Base-by-base conservation (phyloP, 2,329 filamentous ascomycete genomes). In the Colletotrichum somersetense region DNA sequence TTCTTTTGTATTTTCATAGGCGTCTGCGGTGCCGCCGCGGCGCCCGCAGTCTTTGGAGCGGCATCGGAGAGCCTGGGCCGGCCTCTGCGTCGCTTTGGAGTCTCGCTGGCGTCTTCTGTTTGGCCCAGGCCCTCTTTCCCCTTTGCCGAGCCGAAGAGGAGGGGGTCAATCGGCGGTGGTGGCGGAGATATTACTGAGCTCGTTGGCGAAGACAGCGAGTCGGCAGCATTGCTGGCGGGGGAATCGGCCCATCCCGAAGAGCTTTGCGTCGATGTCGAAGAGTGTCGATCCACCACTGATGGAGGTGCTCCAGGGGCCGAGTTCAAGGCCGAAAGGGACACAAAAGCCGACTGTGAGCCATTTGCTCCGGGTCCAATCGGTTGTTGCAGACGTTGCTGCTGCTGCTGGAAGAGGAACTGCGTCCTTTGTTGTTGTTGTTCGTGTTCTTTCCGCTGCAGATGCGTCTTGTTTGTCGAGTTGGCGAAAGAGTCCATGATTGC, bases 1-100 rank as follows among this genome's bases (percentile, higher is more conserved):
- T 58, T 64, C 14, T 61, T n/a, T 6, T 55, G 59, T 5, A 26
- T 12, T 7, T 48, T 59, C 2, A 55, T 5, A 0, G 53, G 35
- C 6, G 16, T 40, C 30, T 62, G n/a, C 16, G 30, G 30, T 30
- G 30, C 30, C 30, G 3, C 30, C 30, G 30, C 30, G 3, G 30
- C 30, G 0, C n/a, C 38, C 1, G 35, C 30, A 0, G 44, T 2
- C 18, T 12, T n/a, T 16, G 57, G 1, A n/a, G 2, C 52, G 18
- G 40, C 14, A 3, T 72, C 69, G 5, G 66, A 30, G 5, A 72
- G 33, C 10, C 70, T 62, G 40, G 70, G 70, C 10, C 70, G 59
- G 20, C 70, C 70, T 16, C 70, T 58, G 3, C 40, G 46, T 2
- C 57, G 57, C 20, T 61, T 61, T 18, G 57, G 40, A n/a, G 16